Evolutionary conservation across 2,329 filamentous ascomycete genomes (phyloP).

Genomic region (Ciborinia camelliae): DNA sequence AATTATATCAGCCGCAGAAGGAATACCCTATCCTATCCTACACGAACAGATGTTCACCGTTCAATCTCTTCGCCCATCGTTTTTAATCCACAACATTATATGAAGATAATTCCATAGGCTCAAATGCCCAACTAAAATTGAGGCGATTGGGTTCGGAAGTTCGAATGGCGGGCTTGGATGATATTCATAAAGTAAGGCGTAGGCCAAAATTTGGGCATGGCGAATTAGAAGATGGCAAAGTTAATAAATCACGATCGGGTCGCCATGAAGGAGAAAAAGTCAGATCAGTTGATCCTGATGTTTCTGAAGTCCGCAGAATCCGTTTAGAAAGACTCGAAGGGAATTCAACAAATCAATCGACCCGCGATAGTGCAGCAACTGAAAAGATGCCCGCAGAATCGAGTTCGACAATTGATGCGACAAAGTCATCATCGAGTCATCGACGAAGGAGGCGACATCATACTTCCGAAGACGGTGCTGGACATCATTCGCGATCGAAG

Average conservation of each 20-base stretch:
- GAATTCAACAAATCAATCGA: conserved; percentile 18
- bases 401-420: conserved; percentile 27
- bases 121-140: conserved; percentile 5
- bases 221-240: conserved; percentile 29
- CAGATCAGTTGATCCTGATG: conserved; percentile 26
- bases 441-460: conserved; percentile 26
- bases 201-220: conserved; percentile 24
- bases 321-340: conserved; percentile 34
- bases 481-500: conserved; percentile 26
- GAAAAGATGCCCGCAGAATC: conserved; percentile 31
- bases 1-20: conserved; percentile 18
- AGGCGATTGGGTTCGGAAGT: neutral
- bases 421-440: conserved; percentile 26
- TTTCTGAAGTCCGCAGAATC: conserved; percentile 29
- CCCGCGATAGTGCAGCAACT: conserved; percentile 22
- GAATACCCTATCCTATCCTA: conserved; percentile 24
- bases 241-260: conserved; percentile 23
- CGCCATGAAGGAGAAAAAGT: conserved; percentile 18
- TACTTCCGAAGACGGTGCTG: conserved; percentile 23
- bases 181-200: conserved; percentile 24
- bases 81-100: neutral
- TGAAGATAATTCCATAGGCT: conserved; percentile 1
- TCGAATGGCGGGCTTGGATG: conserved; percentile 13
- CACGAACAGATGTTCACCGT: conserved; percentile 28
- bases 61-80: conserved; percentile 7